Evolutionary conservation across 2,329 filamentous ascomycete species (phyloP).

Genomic region (Colletotrichum gigasporum): DNA sequence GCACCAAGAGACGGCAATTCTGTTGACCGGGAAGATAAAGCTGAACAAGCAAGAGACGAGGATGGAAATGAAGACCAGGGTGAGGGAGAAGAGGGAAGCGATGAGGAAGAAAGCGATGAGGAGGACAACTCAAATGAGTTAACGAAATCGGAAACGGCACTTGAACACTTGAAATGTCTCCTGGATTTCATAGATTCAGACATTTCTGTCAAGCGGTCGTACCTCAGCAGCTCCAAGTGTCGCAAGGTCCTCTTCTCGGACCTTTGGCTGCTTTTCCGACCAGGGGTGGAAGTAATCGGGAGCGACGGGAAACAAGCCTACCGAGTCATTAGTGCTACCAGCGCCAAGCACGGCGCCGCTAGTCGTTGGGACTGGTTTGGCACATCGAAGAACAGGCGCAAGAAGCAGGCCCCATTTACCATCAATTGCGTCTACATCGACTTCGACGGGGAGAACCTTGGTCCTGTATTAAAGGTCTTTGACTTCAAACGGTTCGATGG

Average conservation of each 20-base stretch:
- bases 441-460: neutral
- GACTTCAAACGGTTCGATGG: neutral
- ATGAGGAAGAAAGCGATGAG: neutral
- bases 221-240: neutral
- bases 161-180: neutral
- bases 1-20: too few species aligned
- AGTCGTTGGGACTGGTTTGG: neutral
- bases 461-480: neutral
- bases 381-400: neutral
- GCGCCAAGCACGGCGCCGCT: neutral
- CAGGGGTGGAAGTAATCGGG: neutral
- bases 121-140: neutral
- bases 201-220: neutral
- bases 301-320: neutral
- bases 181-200: fast-evolving
- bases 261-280: neutral
- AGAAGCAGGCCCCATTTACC: neutral
- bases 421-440: neutral
- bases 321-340: neutral
- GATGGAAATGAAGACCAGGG: neutral
- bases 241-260: neutral
- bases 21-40: too few species aligned
- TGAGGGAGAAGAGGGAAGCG: neutral
- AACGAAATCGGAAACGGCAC: neutral
- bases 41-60: too few species aligned